A percentile compares a stretch with the other conserved stretches of the same genome.
These are phyloP conservation scores for Hypoxylon rickii DNA, from an alignment of 495 filamentous ascomycete species.

Conservation along the genomic window DNA sequence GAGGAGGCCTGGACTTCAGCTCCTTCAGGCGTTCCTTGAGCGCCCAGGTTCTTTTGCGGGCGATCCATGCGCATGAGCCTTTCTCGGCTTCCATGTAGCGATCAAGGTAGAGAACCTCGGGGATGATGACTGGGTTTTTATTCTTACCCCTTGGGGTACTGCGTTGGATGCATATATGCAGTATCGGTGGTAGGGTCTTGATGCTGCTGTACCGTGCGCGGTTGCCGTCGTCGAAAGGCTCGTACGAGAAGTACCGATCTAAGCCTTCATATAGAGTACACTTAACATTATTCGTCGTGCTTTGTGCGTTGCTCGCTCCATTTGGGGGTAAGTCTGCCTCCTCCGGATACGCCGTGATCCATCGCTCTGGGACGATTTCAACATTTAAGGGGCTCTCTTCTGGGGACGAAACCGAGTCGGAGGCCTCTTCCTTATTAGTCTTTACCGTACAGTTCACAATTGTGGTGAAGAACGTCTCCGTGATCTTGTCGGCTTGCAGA, in stretches of 20 bases:
- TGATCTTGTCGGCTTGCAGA: constrained; percentile 74
- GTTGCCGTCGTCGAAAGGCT: constrained; percentile 65
- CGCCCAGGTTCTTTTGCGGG: constrained; percentile 72
- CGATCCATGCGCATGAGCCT: constrained; percentile 59
- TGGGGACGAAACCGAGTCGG: neutral
- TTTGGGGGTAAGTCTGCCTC: constrained; percentile 9
- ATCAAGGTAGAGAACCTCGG: constrained; percentile 82
- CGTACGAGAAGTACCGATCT: constrained; percentile 79
- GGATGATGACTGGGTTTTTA: constrained; percentile 73
- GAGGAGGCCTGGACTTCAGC: constrained; percentile 44
- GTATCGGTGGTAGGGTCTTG: constrained; percentile 73
- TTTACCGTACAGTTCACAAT: constrained; percentile 49
- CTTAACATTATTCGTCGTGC: constrained; percentile 33
- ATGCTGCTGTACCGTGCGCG: constrained; percentile 77
- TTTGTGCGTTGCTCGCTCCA: neutral
- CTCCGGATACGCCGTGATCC: constrained; percentile 49
- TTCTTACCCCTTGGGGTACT: constrained; percentile 74
- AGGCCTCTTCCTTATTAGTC: constrained; percentile 24
- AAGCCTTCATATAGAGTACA: constrained; percentile 81
- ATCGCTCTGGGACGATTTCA: constrained; percentile 43
- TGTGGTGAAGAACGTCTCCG: constrained; percentile 60
- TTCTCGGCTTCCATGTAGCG: constrained; percentile 76
- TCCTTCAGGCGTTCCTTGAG: constrained; percentile 67
- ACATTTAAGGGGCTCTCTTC: constrained; percentile 37
- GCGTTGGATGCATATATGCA: constrained; percentile 88